A percentile compares a stretch with the other conserved stretches of the same genome.
phyloP scores from a whole-genome alignment of 306 rosid genomes.

The Malus sieversii region DNA sequence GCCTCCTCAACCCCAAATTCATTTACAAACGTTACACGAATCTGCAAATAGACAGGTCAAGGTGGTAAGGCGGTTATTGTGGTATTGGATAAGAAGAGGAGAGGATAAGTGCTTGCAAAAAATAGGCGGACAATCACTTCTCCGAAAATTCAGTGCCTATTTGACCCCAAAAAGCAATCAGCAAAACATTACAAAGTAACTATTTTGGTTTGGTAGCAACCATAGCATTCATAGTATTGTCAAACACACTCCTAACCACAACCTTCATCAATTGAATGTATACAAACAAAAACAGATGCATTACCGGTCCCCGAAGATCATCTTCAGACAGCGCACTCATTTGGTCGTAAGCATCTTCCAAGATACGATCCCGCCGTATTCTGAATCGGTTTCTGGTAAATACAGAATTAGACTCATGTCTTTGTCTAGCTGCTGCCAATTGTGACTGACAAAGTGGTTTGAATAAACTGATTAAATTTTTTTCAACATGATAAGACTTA shows the following conservation, averaged over 20 bases:
- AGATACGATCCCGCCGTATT: conserved; percentile 80
- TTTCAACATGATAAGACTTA: background rate
- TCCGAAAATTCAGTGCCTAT: background rate
- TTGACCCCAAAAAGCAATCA: background rate
- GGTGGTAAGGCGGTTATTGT: conserved; percentile 10
- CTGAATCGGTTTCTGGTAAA: conserved; percentile 77
- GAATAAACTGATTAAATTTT: conserved; percentile 1
- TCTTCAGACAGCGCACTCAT: conserved; percentile 93
- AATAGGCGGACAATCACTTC: background rate
- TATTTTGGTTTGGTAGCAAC: background rate
- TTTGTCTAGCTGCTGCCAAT: conserved; percentile 76
- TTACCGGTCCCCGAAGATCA: conserved; percentile 87
- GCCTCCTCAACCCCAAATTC: conserved; percentile 99
- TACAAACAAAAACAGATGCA: conserved; percentile 3
- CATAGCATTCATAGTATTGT: background rate
- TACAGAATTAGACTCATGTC: conserved; percentile 57
- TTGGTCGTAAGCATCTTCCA: conserved; percentile 93
- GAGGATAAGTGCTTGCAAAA: background rate
- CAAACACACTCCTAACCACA: background rate
- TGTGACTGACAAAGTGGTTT: conserved; percentile 71
- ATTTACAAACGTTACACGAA: conserved; percentile 90
- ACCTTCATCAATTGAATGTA: background rate
- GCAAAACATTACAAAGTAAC: background rate
- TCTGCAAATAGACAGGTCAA: conserved; percentile 36
- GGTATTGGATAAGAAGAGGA: background rate